These are phyloP conservation scores for Lupinus albus DNA, from an alignment of 306 rosid genomes.

Conservation along the genomic window DNA sequence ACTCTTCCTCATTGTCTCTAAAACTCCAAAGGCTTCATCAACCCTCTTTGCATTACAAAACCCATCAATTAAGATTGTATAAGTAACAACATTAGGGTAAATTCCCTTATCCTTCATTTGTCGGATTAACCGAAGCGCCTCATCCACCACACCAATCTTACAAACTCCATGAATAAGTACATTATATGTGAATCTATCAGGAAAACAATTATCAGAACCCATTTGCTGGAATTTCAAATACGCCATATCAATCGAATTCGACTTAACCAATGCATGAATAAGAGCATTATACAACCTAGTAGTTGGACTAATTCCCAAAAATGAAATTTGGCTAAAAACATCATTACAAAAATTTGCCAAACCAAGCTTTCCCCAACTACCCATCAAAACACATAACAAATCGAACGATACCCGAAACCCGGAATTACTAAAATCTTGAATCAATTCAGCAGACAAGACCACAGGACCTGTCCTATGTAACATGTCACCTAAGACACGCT, in stretches of 20 bases:
- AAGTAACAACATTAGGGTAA: slow-evolving; percentile 76
- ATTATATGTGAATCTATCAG: slow-evolving; percentile 85
- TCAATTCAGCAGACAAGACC: slow-evolving; percentile 64
- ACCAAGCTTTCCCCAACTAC: slow-evolving; percentile 91
- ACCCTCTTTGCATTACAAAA: slow-evolving; percentile 74
- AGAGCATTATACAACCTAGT: slow-evolving; percentile 84
- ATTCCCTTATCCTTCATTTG: slow-evolving; percentile 75
- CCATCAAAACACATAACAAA: slow-evolving; percentile 61
- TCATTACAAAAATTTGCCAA: slow-evolving; percentile 70
- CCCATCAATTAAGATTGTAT: slow-evolving; percentile 76
- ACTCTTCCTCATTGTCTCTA: slow-evolving; percentile 71
- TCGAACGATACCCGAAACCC: slow-evolving; percentile 61
- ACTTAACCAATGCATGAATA: slow-evolving; percentile 78
- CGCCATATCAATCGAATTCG: slow-evolving; percentile 83
- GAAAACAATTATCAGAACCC: slow-evolving; percentile 61
- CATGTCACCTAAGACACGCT: slow-evolving; percentile 47
- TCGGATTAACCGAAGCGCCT: slow-evolving; percentile 72
- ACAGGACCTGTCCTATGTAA: slow-evolving; percentile 62
- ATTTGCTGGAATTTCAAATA: slow-evolving; percentile 84
- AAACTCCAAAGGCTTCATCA: slow-evolving; percentile 66
- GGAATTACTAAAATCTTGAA: slow-evolving; percentile 55
- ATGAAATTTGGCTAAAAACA: slow-evolving; percentile 69
- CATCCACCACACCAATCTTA: slow-evolving; percentile 75
- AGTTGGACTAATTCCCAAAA: slow-evolving; percentile 60
- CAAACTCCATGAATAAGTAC: slow-evolving; percentile 83